phyloP scores from a whole-genome alignment of 2,329 filamentous ascomycete genomes.

The Hypoxylon sp. region DNA sequence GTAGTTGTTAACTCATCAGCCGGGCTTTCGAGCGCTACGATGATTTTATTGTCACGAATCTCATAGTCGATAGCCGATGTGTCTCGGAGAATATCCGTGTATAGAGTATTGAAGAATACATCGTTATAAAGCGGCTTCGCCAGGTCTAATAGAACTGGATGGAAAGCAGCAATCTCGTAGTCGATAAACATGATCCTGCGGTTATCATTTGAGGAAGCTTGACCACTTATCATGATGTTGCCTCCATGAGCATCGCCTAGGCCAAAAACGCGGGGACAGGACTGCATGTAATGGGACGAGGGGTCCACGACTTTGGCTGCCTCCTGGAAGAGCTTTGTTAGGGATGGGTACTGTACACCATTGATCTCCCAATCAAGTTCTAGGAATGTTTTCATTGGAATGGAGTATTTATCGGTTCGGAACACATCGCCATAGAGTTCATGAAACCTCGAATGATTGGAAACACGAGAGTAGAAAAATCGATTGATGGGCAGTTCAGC shows the following conservation, averaged over 20 bases:
- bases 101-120: conserved; percentile 19
- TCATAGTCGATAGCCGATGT: not conserved
- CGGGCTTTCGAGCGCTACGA: no score
- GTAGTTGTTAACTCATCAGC: conserved; percentile 20
- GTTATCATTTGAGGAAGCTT: not conserved
- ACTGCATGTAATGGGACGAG: not conserved
- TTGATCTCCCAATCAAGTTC: not conserved
- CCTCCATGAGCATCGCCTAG: conserved; percentile 16
- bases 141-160: conserved; percentile 31
- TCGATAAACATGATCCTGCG: conserved; percentile 15
- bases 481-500: no score
- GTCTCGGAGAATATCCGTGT: not conserved
- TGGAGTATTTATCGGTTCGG: no score
- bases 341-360: no score
- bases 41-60: not conserved
- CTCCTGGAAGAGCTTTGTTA: no score
- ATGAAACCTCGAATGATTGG: no score
- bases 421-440: no score
- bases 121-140: conserved; percentile 23
- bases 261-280: conserved; percentile 20
- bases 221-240: conserved; percentile 16
- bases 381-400: no score
- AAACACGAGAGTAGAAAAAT: no score
- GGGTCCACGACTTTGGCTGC: no score
- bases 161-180: conserved; percentile 11